Base-by-base conservation (phyloP, 2,329 filamentous ascomycete species). In the Didymella pomorum region DNA sequence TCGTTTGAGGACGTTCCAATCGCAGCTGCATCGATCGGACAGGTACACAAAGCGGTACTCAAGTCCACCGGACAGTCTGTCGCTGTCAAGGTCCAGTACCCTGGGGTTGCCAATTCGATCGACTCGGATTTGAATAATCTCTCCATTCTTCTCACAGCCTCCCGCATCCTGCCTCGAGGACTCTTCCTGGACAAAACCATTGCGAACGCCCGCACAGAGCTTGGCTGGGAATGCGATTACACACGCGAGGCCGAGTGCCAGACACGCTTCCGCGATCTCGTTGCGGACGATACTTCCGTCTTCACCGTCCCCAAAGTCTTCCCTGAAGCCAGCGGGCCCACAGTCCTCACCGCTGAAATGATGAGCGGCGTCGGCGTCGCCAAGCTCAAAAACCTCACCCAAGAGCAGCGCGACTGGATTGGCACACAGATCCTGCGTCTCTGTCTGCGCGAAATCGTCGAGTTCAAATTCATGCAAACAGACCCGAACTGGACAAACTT, bases 401-500 rank as follows among this genome's bases (percentile, higher is more conserved):
- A 98, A 74, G 83, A 87, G 49, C 92, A 98, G 76, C 88, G 89
- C 60, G 93, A 99, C 80, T 97, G 93, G 92, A 96, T 99, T 71
- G 95, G 95, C 52, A 95, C 92, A 0, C 91, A 98, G 71, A 91
- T 98, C 65, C 85, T 98, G 51, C 90, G 93, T 4, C 87, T 99
- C 11, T 98, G 93, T 74, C 84, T 98, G 37, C 89, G 93, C 58
- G 95, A 98, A 79, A 94, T 98, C 68, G 89, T 89, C 64, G 92
- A 97, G 78, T 98, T 97, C 85, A 88, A 84, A 60, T 98, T 96
- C 81, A 99, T 99, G 95, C 95, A 99, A 80, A 99, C 95, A 5
- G 95, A 99, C 74, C 95, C 95, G 39, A 99, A 99, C 82, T 99
- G 95, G 95, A 98, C 94, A 31, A 99, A 99, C 78, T 99, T 99